phyloP scores from a whole-genome alignment of 108 stramenopile species.

The Cyclotella atomus region DNA sequence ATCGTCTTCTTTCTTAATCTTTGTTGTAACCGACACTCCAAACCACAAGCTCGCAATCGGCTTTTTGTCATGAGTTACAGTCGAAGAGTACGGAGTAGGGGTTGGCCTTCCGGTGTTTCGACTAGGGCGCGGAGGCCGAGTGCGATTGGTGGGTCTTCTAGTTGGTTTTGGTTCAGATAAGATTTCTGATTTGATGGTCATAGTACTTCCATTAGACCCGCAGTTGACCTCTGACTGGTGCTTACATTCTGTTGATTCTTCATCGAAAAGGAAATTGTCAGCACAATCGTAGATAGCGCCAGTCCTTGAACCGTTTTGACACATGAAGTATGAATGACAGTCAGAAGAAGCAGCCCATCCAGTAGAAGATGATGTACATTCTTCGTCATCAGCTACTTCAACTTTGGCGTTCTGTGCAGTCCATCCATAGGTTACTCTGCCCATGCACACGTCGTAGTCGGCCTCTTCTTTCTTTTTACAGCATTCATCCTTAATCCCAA shows the following conservation, averaged over 20 bases:
- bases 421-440: constrained; percentile 3
- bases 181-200: background rate
- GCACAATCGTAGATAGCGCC: background rate
- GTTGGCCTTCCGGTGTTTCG: background rate
- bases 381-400: background rate
- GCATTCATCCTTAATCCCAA: constrained; percentile 5
- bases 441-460: constrained; percentile 10
- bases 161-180: background rate
- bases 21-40: constrained; percentile 2
- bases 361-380: background rate
- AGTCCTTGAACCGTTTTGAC: constrained; percentile 7
- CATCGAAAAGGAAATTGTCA: constrained; percentile 3
- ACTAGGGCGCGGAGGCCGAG: too few species aligned
- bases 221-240: background rate
- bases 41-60: background rate
- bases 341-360: constrained; percentile 14
- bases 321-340: constrained; percentile 6
- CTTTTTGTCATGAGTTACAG: background rate
- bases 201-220: too few species aligned
- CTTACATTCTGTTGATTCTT: background rate
- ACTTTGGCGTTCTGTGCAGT: background rate
- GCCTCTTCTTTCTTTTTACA: background rate
- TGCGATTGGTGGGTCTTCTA: background rate
- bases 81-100: background rate
- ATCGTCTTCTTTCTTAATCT: background rate